These are phyloP conservation scores for Boletus pseudopeckii DNA, from an alignment of 768 basidiomycete genomes.

Conservation along the genomic window DNA sequence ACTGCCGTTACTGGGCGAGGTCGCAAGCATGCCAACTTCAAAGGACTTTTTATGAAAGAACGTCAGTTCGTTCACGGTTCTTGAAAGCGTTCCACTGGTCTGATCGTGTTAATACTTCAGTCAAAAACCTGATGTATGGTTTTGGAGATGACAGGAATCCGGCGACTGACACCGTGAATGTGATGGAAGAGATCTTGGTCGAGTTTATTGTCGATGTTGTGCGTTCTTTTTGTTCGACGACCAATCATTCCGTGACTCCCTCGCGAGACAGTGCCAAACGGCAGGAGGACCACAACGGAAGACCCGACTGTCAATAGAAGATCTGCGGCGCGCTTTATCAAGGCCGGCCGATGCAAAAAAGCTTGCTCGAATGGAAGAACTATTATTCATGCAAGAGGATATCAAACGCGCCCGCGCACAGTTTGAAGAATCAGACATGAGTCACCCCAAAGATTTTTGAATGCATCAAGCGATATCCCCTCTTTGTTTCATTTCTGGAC, in stretches of 20 bases:
- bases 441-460: slow-evolving; percentile 46
- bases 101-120: slow-evolving; percentile 37
- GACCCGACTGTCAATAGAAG: slow-evolving; percentile 79
- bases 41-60: slow-evolving; percentile 79
- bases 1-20: slow-evolving; percentile 45
- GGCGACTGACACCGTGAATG: slow-evolving; percentile 80
- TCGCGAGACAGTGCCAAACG: slow-evolving; percentile 56
- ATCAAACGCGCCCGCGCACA: slow-evolving; percentile 85
- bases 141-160: slow-evolving; percentile 92
- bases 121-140: slow-evolving; percentile 86
- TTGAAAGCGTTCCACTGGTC: slow-evolving; percentile 1
- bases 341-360: slow-evolving; percentile 89
- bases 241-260: slow-evolving; percentile 4
- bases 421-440: slow-evolving; percentile 58
- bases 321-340: slow-evolving; percentile 75
- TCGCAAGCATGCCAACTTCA: slow-evolving; percentile 65
- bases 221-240: slow-evolving; percentile 33
- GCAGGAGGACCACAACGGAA: slow-evolving; percentile 70
- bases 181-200: slow-evolving; percentile 91
- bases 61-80: slow-evolving; percentile 42
- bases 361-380: slow-evolving; percentile 86
- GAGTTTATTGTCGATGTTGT: slow-evolving; percentile 91
- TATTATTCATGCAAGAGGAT: slow-evolving; percentile 91
- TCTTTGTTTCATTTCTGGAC: neutral
- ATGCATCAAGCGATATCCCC: neutral